Evolutionary conservation across 163 green algal genomes (phyloP), one percentile per base, ranked within the genome.

Genomic region (Scenedesmus sp.): DNA sequence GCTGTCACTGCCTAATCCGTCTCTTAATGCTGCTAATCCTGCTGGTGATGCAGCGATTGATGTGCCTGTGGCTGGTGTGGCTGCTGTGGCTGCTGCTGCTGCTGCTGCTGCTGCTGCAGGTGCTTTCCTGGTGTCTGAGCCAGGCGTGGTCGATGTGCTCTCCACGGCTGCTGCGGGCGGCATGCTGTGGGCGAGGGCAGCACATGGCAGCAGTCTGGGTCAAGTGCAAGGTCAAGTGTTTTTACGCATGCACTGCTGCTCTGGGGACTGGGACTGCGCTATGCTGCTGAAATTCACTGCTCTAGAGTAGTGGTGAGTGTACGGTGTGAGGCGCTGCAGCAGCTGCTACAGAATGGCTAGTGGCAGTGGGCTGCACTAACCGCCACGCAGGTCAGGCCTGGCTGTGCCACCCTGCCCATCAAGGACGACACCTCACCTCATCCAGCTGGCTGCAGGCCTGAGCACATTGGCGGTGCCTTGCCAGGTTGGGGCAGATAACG

Each of bases 401-500:
- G n/a, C n/a, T n/a, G n/a, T n/a, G n/a, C n/a, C n/a, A n/a, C n/a
- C 72, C 35, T 43, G 10, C 33, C 26, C 6, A 49, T 7, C 30
- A 81, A 81, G 30, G 18, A 22, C 16, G 30, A 43, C 37, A 26
- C 24, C 44, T 70, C 49, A 86, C 81, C 12, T 86, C 46, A 72
- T 70, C 81, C 81, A 86, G 15, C 43, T 46, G 20, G 81, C 81
- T 70, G 43, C 90, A 89, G 33, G 92, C 88, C 22, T 94, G 96
- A 91, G 43, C 89, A 42, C 92, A 95, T 35, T 89, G 95, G 84
- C 61, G 96, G 83, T 95, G 96, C 94, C 96, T 95, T 65, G 94
- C 95, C 22, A 94, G 96, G 89, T 95, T 93, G 95, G 95, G 94
- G 65, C 88, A 96, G 72, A 96, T 93, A 7, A 94, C 95, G 40